Conservation (phyloP, 73 alveolate species). For the Paramecium tetraurelia region DNA sequence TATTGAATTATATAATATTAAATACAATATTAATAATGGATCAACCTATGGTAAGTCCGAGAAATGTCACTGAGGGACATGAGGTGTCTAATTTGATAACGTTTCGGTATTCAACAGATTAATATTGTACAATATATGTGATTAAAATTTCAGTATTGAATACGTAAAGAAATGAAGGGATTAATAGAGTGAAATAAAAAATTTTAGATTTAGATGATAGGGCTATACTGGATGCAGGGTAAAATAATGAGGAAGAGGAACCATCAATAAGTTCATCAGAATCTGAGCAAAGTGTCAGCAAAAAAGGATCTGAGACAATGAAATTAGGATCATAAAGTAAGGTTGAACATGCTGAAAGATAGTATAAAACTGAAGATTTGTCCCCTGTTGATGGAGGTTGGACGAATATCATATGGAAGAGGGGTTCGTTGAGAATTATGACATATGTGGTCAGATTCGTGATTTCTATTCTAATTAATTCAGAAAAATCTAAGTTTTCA, state of each 20-base stretch:
- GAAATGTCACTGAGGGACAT: neutral
- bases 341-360: neutral
- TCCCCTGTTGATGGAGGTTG: slow-evolving; percentile 32
- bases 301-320: neutral
- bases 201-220: neutral
- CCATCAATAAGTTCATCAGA: slow-evolving; percentile 12
- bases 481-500: slow-evolving; percentile 37
- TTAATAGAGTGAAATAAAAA: neutral
- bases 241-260: neutral
- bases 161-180: neutral
- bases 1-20: neutral
- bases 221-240: neutral
- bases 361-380: neutral
- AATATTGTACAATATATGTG: neutral
- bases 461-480: neutral
- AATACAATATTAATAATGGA: neutral
- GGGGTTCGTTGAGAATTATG: slow-evolving; percentile 29
- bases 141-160: neutral
- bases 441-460: slow-evolving; percentile 29
- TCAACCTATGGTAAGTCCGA: slow-evolving; percentile 2
- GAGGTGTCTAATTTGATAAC: neutral
- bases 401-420: neutral
- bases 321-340: neutral
- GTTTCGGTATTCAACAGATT: neutral
- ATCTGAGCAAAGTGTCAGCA: neutral